These are phyloP conservation scores for Vitis rotundifolia DNA, from an alignment of 164 flowering plant species.

Conservation along the genomic window DNA sequence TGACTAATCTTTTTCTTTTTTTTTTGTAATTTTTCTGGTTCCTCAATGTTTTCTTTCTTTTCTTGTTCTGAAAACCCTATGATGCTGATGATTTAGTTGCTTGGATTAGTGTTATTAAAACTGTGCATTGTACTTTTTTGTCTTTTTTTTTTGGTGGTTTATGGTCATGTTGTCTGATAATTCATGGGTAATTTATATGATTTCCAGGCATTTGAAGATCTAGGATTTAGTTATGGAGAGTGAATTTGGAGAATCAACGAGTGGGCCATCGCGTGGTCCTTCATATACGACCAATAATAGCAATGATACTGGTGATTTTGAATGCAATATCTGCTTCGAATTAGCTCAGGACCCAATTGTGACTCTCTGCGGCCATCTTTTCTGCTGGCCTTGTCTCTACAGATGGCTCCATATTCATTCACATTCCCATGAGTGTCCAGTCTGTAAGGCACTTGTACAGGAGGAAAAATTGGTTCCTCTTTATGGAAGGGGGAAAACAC, in stretches of 20 bases:
- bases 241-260: conserved; percentile 33
- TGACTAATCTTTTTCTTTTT: no score
- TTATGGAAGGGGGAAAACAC: conserved; percentile 70
- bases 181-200: no score
- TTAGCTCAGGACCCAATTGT: conserved; percentile 82
- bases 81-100: no score
- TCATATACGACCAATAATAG: conserved; percentile 36
- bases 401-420: conserved; percentile 73
- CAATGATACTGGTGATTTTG: conserved; percentile 60
- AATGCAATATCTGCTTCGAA: conserved; percentile 82
- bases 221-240: conserved; percentile 18
- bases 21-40: no score
- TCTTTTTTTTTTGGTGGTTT: no score
- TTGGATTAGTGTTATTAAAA: no score
- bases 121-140: no score
- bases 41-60: no score
- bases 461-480: conserved; percentile 78
- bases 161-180: no score
- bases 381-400: conserved; percentile 84
- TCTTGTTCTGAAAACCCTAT: no score
- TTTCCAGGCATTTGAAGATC: no score
- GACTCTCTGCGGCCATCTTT: conserved; percentile 78
- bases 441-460: conserved; percentile 70
- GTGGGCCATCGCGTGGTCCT: conserved; percentile 19
- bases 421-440: conserved; percentile 70